Evolutionary conservation across 2,329 filamentous ascomycete genomes (phyloP), one percentile per base, ranked within the genome.

Genomic region (Neofusicoccum ribis): DNA sequence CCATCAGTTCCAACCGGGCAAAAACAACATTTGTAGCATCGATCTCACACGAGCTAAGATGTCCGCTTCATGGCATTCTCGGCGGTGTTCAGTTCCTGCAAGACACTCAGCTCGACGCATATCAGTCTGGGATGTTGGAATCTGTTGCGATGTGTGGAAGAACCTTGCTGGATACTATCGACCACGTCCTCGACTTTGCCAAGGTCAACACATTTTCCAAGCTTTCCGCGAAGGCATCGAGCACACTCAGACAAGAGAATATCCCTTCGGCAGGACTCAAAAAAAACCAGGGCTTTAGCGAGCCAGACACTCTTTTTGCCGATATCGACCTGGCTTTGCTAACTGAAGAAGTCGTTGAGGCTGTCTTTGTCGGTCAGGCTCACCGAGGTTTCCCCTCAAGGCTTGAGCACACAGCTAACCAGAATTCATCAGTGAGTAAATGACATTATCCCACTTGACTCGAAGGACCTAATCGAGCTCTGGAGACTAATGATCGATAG

Each of bases 31-130:
- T 87, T 41, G 80, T 89, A 7, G 83, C 84, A 0, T 87, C 84
- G 1, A 82, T 89, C 5, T 86, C 84, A 3, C 87, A 89, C 69
- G 87, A 89, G 70, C 74, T 89, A 14, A 80, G 87, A 4, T 86
- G 84, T 1, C 87, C 87, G 0, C 76, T 89, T 0, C 86, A 89
- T 64, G 87, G 86, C 2, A 83, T 89, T 37, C 74, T 89, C 0
- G 82, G 84, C 0, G 66, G 67, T 20, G 72, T 76, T 50, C 74
- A 85, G 78, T 60, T 87, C 3, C 70, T 88, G 0, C 79, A 81
- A 3, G 84, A 86, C n/a, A 73, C 71, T 12, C 61, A 61, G 4
- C 67, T 70, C 31, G 69, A 69, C 34, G 31, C 52, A 9, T 70
- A 70, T n/a, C 72, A 73, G 52, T 39, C 51, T 20, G 73, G 68